Conservation (phyloP, 78 protist species). For the slime mould (Dictyostelium discoideum) region DNA sequence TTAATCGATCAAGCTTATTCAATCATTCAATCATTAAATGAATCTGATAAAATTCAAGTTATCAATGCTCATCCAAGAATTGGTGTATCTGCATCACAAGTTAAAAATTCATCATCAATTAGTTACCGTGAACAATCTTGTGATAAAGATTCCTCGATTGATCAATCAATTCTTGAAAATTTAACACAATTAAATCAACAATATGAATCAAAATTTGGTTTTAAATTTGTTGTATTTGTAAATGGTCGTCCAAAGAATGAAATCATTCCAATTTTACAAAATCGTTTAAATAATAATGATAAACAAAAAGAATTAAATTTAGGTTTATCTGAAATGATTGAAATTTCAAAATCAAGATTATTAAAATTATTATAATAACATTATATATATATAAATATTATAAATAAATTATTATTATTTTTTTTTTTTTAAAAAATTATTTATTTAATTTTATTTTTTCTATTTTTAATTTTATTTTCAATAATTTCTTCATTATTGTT, state of each 20-base stretch:
- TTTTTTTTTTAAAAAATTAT: not conserved
- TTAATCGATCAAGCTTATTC: not conserved
- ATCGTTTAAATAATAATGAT: slow-evolving; percentile 11
- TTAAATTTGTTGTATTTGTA: slow-evolving; percentile 59
- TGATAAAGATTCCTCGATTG: not conserved
- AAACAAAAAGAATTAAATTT: not conserved
- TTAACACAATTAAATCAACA: not conserved
- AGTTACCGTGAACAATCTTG: slow-evolving; percentile 28
- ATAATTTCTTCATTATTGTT: not conserved
- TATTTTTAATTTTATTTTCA: not conserved
- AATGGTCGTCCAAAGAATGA: slow-evolving; percentile 52
- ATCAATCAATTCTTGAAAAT: not conserved
- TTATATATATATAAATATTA: no score
- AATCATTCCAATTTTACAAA: slow-evolving; percentile 11
- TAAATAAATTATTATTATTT: no score
- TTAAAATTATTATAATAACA: slow-evolving; percentile 6
- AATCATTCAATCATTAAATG: not conserved
- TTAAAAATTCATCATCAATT: slow-evolving; percentile 14
- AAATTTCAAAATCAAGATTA: slow-evolving; percentile 43
- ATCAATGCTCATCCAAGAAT: slow-evolving; percentile 72
- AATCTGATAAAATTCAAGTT: not conserved
- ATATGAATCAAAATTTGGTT: slow-evolving; percentile 45
- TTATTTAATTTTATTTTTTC: not conserved
- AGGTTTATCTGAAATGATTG: slow-evolving; percentile 28
- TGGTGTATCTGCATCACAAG: slow-evolving; percentile 10